phyloP scores from a whole-genome alignment of 2,329 filamentous ascomycete species.

The Microcyclosporella mali region DNA sequence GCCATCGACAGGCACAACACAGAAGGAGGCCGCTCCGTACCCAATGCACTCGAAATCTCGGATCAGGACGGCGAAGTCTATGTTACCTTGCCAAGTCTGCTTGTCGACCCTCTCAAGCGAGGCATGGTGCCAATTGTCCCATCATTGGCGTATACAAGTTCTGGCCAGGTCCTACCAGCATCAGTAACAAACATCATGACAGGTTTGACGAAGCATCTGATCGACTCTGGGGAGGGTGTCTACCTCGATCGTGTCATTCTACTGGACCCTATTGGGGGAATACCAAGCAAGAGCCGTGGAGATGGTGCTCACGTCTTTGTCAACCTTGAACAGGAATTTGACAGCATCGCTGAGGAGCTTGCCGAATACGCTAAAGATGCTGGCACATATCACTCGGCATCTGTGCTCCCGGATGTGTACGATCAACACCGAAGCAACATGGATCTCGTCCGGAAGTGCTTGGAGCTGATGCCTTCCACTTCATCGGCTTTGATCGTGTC shows the following conservation, averaged over 20 bases:
- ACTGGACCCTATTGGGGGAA: constrained; percentile 78
- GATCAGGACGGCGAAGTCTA: constrained; percentile 30
- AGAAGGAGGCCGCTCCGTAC: constrained; percentile 62
- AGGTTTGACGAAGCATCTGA: constrained; percentile 69
- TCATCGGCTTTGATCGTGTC: constrained; percentile 88
- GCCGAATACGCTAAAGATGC: constrained; percentile 19
- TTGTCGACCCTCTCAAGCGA: constrained; percentile 60
- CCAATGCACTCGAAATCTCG: constrained; percentile 45
- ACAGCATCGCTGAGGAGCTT: constrained; percentile 56
- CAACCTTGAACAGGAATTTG: constrained; percentile 87
- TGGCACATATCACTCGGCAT: constrained; percentile 14
- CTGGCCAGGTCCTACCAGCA: constrained; percentile 46
- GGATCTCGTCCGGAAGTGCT: constrained; percentile 59
- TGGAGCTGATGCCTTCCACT: constrained; percentile 71
- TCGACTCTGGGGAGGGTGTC: constrained; percentile 46
- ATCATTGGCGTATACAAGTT: constrained; percentile 54
- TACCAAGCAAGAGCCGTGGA: constrained; percentile 58
- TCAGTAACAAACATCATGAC: constrained; percentile 62
- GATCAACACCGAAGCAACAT: constrained; percentile 64
- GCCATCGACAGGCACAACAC: constrained; percentile 66
- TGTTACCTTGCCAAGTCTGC: constrained; percentile 42
- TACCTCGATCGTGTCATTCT: constrained; percentile 77
- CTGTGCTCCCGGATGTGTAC: constrained; percentile 16
- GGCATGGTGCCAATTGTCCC: constrained; percentile 67
- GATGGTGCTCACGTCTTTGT: constrained; percentile 74